Base-by-base conservation (phyloP, 139 green algal genomes). In the Protoeuglena noctilucae region DNA sequence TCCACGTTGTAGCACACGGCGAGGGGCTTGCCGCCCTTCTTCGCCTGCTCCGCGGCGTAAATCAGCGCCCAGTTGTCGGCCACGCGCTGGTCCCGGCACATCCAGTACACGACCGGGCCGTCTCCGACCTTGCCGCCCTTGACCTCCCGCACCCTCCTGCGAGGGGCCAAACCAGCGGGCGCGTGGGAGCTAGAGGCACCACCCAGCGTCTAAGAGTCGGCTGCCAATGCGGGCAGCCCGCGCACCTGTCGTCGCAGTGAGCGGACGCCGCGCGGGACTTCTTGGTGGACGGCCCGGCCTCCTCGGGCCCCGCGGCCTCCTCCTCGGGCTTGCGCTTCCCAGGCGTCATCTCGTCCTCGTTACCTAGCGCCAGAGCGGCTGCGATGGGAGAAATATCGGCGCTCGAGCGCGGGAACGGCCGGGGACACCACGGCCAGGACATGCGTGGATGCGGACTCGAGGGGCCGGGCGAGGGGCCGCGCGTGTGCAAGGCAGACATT, bases 21-120 rank as follows among this genome's bases (percentile, higher is more conserved):
- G 39, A 45, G 39, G 39, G 12, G 12, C 39, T 45, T 45, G 39
- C 39, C 39, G n/a, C n/a, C n/a, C n/a, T n/a, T n/a, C 5, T 54
- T 46, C 2, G 83, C 86, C 30, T 72, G 28, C 51, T 93, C 74
- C 9, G 64, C 51, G 0, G 88, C 88, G 45, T 93, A 66, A 17
- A 96, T 68, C 53, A 96, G 73, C 1, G 88, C 88, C 86, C 88
- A 96, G 71, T 96, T 96, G 69, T 96, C 86, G 0, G 45, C n/a
- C 28, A 86, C 65, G 1, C 88, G 69, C 68, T 95, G 86, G 61
- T 96, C 88, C 3, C 88, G 66, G 0, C 75, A 88, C 82, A 93
- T 93, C 85, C 84, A 84, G 76, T 71, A 77, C 43, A 77, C 68
- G 57, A 51, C 64, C 19, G 72, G 22, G 28, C 22, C 19, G 26